These are phyloP conservation scores for Neopestalotiopsis sp. DNA, from an alignment of 2,329 filamentous ascomycete genomes.

Conservation along the genomic window DNA sequence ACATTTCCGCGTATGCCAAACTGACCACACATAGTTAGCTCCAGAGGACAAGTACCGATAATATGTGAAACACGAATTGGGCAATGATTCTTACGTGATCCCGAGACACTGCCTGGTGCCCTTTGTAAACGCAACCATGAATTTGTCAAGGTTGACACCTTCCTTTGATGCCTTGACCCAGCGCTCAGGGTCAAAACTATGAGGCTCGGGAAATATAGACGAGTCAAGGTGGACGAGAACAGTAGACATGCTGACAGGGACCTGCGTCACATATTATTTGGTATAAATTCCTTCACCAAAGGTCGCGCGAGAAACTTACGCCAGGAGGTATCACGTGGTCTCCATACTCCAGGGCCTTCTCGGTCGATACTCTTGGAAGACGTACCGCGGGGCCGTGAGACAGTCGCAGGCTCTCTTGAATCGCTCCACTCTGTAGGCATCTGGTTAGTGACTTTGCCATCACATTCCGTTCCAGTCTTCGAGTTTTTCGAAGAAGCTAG, in stretches of 20 bases:
- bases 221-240: neutral
- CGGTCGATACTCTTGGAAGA: neutral
- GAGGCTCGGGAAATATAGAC: constrained; percentile 2
- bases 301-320: neutral
- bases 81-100: constrained; percentile 4
- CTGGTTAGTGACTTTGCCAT: neutral
- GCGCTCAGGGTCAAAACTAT: neutral
- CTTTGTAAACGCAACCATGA: constrained; percentile 1
- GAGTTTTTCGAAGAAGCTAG: neutral
- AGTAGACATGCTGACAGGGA: constrained; percentile 11
- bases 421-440: neutral
- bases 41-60: neutral
- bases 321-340: neutral
- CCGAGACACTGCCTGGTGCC: constrained; percentile 3
- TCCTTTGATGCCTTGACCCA: neutral
- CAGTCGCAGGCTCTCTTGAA: constrained; percentile 2
- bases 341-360: neutral
- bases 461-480: neutral
- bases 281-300: neutral
- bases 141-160: neutral
- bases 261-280: neutral
- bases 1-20: constrained; percentile 10
- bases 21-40: neutral
- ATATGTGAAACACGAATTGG: neutral
- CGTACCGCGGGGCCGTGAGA: constrained; percentile 5